Evolutionary conservation across 805 yeast species (phyloP), one percentile per base, ranked within the genome.

Genomic region (Schwanniomyces sp.): DNA sequence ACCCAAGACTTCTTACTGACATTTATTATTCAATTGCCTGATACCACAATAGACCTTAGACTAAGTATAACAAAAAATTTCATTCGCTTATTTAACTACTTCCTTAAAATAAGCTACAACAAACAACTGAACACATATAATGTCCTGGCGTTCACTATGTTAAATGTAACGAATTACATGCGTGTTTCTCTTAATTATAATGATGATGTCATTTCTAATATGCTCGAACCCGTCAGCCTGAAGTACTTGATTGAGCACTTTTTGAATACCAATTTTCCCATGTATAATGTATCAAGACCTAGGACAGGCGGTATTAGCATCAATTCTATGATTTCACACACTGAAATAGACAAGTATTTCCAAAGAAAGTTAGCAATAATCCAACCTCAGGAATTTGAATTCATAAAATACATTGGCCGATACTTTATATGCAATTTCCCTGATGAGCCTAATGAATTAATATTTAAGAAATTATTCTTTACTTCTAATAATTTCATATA

Each of bases 1-100:
- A 25, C 58, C 3, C 16, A 47, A 41, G 58, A 58, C 24, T 58
- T 58, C 38, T 41, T 59, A 17, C 30, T 34, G 18, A 34, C 48
- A 16, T 42, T 32, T 32, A 32, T 14, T 14, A 14, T 32, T 6
- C 21, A 16, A 16, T 32, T 32, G 7, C 36, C 11, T 14, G 5
- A 32, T 16, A 32, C 14, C 9, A 9, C 10, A 9, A 10, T 16
- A 14, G 21, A 39, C 9, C 9, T 41, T 27, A n/a, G 9, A 14
- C 27, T 50, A 7, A 29, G 27, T 8, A 27, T 54, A 4, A 50
- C 51, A 14, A 50, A 48, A 29, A 28, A 49, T 34, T 54, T 52
- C 27, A 28, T 54, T 14, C 34, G 34, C 10, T 26, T 54, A 8
- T 41, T 41, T 9, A 36, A 41, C 16, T 32, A 34, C 34, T 54